phyloP scores from a whole-genome alignment of 2,329 filamentous ascomycete species.

The Stagonosporopsis rhizophila region DNA sequence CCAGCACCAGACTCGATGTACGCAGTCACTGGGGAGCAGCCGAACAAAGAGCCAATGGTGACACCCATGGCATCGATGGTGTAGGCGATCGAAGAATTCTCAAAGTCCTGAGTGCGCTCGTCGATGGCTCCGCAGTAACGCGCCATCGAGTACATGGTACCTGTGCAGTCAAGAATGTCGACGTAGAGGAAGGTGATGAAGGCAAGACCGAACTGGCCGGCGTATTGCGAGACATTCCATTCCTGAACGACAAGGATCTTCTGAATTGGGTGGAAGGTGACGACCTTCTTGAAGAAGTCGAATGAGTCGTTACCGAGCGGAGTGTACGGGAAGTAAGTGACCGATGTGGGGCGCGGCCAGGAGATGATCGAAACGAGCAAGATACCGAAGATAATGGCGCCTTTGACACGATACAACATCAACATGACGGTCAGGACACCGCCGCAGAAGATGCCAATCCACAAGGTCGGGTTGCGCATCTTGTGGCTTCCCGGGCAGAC shows the following conservation, averaged over 20 bases:
- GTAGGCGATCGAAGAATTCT: slow-evolving; percentile 83
- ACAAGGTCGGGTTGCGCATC: slow-evolving; percentile 85
- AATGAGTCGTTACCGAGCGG: slow-evolving; percentile 72
- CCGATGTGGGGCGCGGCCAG: slow-evolving; percentile 77
- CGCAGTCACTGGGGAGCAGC: slow-evolving; percentile 81
- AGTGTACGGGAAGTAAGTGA: slow-evolving; percentile 83
- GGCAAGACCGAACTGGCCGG: slow-evolving; percentile 80
- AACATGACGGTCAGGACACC: slow-evolving; percentile 80
- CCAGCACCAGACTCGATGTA: slow-evolving; percentile 91
- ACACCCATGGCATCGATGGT: slow-evolving; percentile 83
- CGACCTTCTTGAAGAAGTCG: slow-evolving; percentile 87
- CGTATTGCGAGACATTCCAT: slow-evolving; percentile 73
- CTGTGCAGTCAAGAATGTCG: slow-evolving; percentile 86
- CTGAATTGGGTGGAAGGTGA: slow-evolving; percentile 80
- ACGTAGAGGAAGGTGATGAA: slow-evolving; percentile 91
- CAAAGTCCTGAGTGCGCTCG: slow-evolving; percentile 83
- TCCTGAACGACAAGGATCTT: slow-evolving; percentile 73
- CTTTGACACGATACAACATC: slow-evolving; percentile 86
- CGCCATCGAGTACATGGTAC: slow-evolving; percentile 89
- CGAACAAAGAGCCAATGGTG: slow-evolving; percentile 79
- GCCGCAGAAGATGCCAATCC: slow-evolving; percentile 88
- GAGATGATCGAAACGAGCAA: slow-evolving; percentile 86
- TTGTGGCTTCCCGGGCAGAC: slow-evolving; percentile 70
- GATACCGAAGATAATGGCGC: slow-evolving; percentile 84
- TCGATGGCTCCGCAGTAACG: slow-evolving; percentile 82